Evolutionary conservation across 192 early-diverging fungal genomes (phyloP), one percentile per base, ranked within the genome.

Genomic region (Coemansia sp.): DNA sequence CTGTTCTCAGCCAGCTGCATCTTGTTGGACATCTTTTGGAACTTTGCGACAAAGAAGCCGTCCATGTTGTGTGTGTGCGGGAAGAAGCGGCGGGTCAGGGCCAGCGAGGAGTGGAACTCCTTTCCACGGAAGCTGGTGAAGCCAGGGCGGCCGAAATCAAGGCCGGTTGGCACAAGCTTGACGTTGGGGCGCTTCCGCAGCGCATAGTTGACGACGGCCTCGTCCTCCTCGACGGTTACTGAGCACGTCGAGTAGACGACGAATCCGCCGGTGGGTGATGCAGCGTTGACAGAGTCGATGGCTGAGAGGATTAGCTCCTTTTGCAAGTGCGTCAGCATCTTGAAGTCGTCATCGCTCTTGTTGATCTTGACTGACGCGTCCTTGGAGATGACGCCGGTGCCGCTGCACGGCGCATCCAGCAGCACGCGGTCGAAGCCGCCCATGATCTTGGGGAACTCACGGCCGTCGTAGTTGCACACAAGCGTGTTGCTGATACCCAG

Each of bases 41-140:
- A 89, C 67, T 99, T 99, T 48, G 97, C 93, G 13, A 99, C 95
- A 82, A 86, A 99, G 88, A 99, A 99, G 37, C 97, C 97, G 74
- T 99, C 97, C 97, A 99, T 98, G 75, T 99, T 99, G 76, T 98
- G 92, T 28, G 94, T 88, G 68, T 99, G 97, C 35, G 97, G 95
- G 77, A 97, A 99, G 81, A 91, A 97, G 39, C 97, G 85, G 55
- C 93, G 83, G 2, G 95, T 94, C 63, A 95, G 74, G 18, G 82
- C 81, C 59, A 99, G 59, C 26, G 91, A 89, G 15, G 86, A 87
- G 68, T 95, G 93, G 87, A 97, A 99, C 7, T 64, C 66, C 58
- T 93, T 91, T 40, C 95, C 97, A 34, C 94, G 87, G 83, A 90
- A 99, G 49, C 89, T 87, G 40, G 76, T 77, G 66, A 98, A 98